Conservation (phyloP, 108 stramenopile species). For the Cyclotella choctawhatcheeana region DNA sequence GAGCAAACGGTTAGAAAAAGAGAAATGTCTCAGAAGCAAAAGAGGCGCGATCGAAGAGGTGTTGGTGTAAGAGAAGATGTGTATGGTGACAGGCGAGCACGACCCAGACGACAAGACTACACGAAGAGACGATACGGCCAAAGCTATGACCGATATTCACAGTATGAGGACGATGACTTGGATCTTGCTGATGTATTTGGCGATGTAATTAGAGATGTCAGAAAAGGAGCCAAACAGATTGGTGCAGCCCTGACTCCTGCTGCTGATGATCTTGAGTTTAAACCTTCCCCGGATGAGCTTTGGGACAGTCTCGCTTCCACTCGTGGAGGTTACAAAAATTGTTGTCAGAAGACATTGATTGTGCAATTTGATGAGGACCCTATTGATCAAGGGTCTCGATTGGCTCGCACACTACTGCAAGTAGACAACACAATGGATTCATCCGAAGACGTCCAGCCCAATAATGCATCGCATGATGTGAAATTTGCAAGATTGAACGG, state of each 20-base stretch:
- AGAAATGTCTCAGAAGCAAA: not conserved
- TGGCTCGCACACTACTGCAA: constrained; percentile 57
- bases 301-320: constrained; percentile 67
- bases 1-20: constrained; percentile 31
- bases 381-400: constrained; percentile 79
- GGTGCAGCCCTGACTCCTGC: constrained; percentile 68
- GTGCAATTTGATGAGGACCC: constrained; percentile 86
- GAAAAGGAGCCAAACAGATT: constrained; percentile 51
- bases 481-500: constrained; percentile 83
- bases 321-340: constrained; percentile 42
- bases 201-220: constrained; percentile 50
- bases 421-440: constrained; percentile 13
- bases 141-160: constrained; percentile 19
- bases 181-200: constrained; percentile 73
- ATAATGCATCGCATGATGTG: constrained; percentile 50
- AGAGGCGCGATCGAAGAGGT: constrained; percentile 13
- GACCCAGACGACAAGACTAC: constrained; percentile 22
- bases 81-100: constrained; percentile 12
- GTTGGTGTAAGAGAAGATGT: constrained; percentile 44
- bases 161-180: constrained; percentile 57
- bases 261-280: constrained; percentile 71
- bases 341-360: constrained; percentile 68
- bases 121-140: not conserved
- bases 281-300: constrained; percentile 74
- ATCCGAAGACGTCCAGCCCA: not conserved